Evolutionary conservation across 306 rosid species (phyloP), one percentile per base, ranked within the genome.

Genomic region (Lathyrus tuberosus): DNA sequence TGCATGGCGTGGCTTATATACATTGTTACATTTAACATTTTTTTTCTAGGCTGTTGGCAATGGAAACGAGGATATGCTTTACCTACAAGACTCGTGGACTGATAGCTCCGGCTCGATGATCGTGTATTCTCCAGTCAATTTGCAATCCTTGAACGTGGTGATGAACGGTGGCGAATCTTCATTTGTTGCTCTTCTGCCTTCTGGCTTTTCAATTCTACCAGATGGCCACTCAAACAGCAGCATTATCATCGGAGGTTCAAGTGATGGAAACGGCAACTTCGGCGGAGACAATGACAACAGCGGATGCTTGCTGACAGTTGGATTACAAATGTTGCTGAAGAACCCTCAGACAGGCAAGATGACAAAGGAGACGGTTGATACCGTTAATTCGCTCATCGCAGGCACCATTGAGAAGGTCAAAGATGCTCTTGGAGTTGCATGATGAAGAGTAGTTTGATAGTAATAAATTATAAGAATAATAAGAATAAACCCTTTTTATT

Each of bases 191-290:
- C 87, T 94, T 51, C 33, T 84, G 51, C 96, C 98, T 9, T 92
- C 95, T 0, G 98, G 98, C 15, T 92, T 92, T 76, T 80, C 82
- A 15, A 84, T 94, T 74, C 84, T 84, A 57, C 97, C 96, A 0
- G 83, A 73, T 10, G 86, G 79, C 7, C 56, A 52, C 8, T 60
- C 86, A 1, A 47, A 13, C 72, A 69, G 67, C 10, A 73, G 6
- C 62, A 57, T 14, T n/a, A 20, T 28, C 12, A 2, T 14, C 0
- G 40, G 69, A 13, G 48, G 17, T 28, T 66, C 71, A 66, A 66
- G 15, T 20, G 28, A 46, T 9, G 69, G 69, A 12, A 24, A 58
- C 5, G 7, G 37, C 35, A 20, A 12, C 35, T 4, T 52, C 2
- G 53, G 41, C 16, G 20, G 12, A 0, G 52, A 68, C n/a, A 46